These are phyloP conservation scores for Ligustrum vulgare DNA, from an alignment of 257 asterid genomes.

Conservation along the genomic window DNA sequence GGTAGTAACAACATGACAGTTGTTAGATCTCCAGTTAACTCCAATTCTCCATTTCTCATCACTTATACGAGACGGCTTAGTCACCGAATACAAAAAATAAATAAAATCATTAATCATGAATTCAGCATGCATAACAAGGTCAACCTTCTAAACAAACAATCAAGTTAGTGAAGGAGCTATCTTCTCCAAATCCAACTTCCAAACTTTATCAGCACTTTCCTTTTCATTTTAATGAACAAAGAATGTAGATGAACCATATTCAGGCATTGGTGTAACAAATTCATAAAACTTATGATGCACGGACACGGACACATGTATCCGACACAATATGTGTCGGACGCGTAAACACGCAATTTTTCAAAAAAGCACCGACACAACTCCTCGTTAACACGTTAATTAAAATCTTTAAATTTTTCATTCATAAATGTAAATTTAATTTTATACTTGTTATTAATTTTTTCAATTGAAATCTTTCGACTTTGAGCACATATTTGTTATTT, in stretches of 20 bases:
- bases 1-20: neutral
- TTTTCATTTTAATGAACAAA: no score
- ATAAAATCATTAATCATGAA: neutral
- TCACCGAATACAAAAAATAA: neutral
- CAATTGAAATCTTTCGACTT: no score
- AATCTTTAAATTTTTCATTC: no score
- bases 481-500: no score
- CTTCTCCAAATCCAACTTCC: neutral
- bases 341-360: no score
- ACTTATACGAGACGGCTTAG: neutral
- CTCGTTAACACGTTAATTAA: no score
- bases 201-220: neutral
- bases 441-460: no score
- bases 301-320: no score
- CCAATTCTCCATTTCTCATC: neutral
- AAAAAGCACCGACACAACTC: no score
- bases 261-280: neutral
- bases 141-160: neutral
- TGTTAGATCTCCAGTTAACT: neutral
- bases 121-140: neutral
- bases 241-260: neutral
- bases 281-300: neutral
- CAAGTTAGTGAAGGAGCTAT: neutral
- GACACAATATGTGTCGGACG: no score
- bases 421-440: no score